Evolutionary conservation across 352 stramenopile genomes (phyloP), one percentile per base, ranked within the genome.

Genomic region (Plasmopara muralis): DNA sequence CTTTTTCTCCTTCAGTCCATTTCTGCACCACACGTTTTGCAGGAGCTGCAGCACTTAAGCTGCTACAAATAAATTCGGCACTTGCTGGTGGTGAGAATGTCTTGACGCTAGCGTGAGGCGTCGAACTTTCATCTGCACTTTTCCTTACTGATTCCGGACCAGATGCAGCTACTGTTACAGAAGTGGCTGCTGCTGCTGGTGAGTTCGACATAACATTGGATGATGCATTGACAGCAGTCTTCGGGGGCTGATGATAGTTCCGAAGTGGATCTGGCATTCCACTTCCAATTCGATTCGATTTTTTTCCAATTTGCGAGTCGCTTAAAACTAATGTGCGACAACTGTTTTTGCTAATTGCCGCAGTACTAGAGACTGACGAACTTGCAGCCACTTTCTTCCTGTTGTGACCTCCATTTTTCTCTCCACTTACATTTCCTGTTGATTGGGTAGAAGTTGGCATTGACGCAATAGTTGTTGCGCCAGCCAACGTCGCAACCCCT

Each of bases 1-100:
- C 72, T 37, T 95, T 96, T 50, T 96, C 87, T 31, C 65, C 66
- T 50, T 93, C 81, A 0, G 87, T 95, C 87, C 87, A 96, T 52
- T 95, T 96, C 44, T 95, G 85, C 40, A 94, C 84, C 38, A 92
- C 79, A 34, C 83, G 82, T 44, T 93, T 94, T 1, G 69, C 55
- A 16, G 74, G 77, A 31, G 57, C 48, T 42, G 45, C 59, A 28
- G 53, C 44, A 42, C 49, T 64, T 1, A 43, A 41, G 25, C 25
- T 60, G 10, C 39, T 55, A 30, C 42, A 50, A 28, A 28, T 43
- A 34, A 49, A 31, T 46, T 20, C 52, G 54, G 41, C 47, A 51
- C 58, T 66, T 62, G 55, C n/a, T 20, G 49, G 54, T 39, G 60
- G 59, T 9, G 63, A 68, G 25, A 46, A 41, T 20, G 47, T 31